These are phyloP conservation scores for Echium plantagineum DNA, from an alignment of 257 asterid genomes.

Conservation along the genomic window DNA sequence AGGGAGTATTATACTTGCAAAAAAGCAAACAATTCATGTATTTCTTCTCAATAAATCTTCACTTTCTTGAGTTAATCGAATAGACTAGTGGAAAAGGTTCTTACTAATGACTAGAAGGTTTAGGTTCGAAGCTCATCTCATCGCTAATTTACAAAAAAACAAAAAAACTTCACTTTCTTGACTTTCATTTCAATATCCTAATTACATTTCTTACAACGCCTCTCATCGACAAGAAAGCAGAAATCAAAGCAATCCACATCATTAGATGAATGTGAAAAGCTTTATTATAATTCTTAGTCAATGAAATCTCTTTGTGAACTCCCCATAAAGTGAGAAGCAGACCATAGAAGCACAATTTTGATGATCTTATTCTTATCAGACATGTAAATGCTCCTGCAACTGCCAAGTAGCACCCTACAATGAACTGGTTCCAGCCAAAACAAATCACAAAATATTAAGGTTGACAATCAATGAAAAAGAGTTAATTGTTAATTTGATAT, in stretches of 20 bases:
- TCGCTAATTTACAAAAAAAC: constrained; percentile 4
- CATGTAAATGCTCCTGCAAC: constrained; percentile 56
- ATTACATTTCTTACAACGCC: constrained; percentile 45
- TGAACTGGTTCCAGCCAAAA: constrained; percentile 25
- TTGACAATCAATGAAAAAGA: not conserved
- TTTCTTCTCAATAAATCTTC: too few relatives aligned
- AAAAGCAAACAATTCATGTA: too few relatives aligned
- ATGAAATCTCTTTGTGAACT: constrained; percentile 17
- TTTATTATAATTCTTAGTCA: constrained; percentile 13
- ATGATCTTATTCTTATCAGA: constrained; percentile 21
- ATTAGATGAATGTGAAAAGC: constrained; percentile 22
- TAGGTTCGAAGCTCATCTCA: too few relatives aligned
- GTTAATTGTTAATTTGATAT: too few relatives aligned
- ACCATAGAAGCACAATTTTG: constrained; percentile 47
- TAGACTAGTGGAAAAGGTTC: too few relatives aligned
- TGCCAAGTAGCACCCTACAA: constrained; percentile 51
- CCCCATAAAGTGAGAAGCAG: constrained; percentile 43
- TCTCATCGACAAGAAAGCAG: constrained; percentile 38
- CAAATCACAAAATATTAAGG: not conserved
- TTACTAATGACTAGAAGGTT: too few relatives aligned
- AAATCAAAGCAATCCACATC: constrained; percentile 33
- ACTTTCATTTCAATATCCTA: constrained; percentile 18
- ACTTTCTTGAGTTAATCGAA: too few relatives aligned
- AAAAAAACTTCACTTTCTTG: constrained; percentile 21
- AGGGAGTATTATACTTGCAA: too few relatives aligned